Percentiles rank a stretch among this genome's conserved stretches.
phyloP scores from a whole-genome alignment of 306 rosid species.

The Purshia tridentata region DNA sequence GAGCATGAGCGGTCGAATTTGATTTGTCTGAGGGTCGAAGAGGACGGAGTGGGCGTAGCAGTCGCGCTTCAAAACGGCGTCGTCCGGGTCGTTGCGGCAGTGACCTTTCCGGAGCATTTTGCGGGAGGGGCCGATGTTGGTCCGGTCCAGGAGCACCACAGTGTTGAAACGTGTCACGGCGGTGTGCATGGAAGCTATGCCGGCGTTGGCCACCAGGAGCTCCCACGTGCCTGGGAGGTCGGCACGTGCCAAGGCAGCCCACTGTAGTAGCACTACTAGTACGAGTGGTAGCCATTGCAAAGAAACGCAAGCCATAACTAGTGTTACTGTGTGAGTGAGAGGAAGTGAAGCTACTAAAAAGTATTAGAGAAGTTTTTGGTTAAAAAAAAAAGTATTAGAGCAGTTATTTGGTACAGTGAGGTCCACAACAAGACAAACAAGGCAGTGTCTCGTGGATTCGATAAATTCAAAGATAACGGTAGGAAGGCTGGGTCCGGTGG shows the following conservation, averaged over 20 bases:
- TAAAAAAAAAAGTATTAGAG: slow-evolving; percentile 2
- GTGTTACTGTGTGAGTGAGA: slow-evolving; percentile 5
- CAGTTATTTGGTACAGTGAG: neutral
- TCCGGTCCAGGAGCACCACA: slow-evolving; percentile 78
- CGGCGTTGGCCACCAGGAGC: slow-evolving; percentile 58
- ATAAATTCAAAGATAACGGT: neutral
- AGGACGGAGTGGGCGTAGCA: slow-evolving; percentile 82
- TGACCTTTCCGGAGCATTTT: slow-evolving; percentile 51
- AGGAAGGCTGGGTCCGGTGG: neutral
- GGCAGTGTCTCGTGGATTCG: neutral
- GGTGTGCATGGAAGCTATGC: slow-evolving; percentile 91
- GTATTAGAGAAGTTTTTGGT: neutral
- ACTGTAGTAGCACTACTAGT: neutral
- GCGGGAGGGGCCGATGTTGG: slow-evolving; percentile 72
- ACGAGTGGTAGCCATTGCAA: slow-evolving; percentile 10
- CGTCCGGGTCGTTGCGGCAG: slow-evolving; percentile 57
- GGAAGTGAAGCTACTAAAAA: slow-evolving; percentile 22
- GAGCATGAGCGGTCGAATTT: slow-evolving; percentile 64
- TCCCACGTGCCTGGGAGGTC: slow-evolving; percentile 94
- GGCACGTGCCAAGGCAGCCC: slow-evolving; percentile 29
- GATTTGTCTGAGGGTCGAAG: slow-evolving; percentile 55
- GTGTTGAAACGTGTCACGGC: slow-evolving; percentile 88
- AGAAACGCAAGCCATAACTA: neutral
- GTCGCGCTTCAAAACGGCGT: slow-evolving; percentile 52
- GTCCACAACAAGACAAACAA: neutral